These are phyloP conservation scores for Daldinia childiae DNA, from an alignment of 495 filamentous ascomycete genomes.

Conservation along the genomic window DNA sequence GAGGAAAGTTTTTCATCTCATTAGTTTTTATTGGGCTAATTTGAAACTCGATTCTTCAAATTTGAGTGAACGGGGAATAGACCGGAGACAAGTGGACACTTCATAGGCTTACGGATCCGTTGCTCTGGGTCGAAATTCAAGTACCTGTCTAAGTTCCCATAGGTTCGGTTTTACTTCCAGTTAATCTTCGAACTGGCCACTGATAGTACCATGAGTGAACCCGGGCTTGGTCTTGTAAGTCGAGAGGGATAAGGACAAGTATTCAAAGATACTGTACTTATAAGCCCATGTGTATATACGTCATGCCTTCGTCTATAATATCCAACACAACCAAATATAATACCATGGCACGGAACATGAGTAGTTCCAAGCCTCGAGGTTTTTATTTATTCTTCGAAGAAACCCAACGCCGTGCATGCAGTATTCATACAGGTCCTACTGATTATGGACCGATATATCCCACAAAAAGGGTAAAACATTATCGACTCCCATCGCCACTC, in stretches of 20 bases:
- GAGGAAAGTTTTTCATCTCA: neutral
- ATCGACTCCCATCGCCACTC: slow-evolving; percentile 31
- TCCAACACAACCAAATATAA: slow-evolving; percentile 4
- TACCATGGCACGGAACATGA: slow-evolving; percentile 5
- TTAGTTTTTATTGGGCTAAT: neutral
- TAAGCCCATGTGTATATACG: neutral
- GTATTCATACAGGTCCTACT: slow-evolving; percentile 32
- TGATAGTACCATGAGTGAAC: neutral
- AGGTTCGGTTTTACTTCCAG: neutral
- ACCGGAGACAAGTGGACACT: neutral
- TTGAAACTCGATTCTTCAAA: neutral
- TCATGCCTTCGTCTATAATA: neutral
- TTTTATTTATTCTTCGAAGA: slow-evolving; percentile 22
- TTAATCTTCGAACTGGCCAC: neutral
- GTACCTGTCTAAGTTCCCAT: neutral
- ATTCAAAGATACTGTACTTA: neutral
- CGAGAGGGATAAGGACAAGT: neutral
- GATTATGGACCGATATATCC: neutral
- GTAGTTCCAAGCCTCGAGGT: neutral
- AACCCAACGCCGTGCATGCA: slow-evolving; percentile 39
- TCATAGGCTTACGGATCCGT: neutral
- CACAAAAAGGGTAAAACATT: neutral
- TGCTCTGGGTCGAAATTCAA: neutral
- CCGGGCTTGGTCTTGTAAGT: neutral
- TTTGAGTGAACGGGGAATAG: neutral